Evolutionary conservation across 106 monocot genomes (phyloP).

Genomic region (Dendrobium nobile): DNA sequence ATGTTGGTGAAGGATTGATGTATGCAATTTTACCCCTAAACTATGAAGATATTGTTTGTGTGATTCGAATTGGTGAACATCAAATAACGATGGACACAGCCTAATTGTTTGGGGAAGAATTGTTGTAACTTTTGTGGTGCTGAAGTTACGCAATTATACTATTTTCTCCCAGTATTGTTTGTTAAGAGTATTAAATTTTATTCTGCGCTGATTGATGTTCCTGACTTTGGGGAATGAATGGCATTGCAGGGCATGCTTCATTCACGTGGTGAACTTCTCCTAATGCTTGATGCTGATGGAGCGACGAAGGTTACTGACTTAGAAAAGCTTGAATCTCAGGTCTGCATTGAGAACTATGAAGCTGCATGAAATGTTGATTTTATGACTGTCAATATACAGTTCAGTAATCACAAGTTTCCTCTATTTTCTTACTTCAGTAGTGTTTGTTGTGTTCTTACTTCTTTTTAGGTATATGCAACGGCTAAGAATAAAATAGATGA

Average conservation of each 20-base stretch:
- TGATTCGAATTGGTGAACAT: not conserved
- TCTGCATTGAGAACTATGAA: constrained; percentile 6
- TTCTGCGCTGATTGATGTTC: constrained; percentile 24
- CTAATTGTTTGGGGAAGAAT: not conserved
- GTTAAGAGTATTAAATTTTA: not conserved
- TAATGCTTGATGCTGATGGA: constrained; percentile 99
- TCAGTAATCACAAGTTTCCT: not conserved
- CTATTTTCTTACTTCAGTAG: too few species aligned
- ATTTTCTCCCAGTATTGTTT: not conserved
- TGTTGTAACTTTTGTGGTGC: not conserved
- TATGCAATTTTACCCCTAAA: not conserved
- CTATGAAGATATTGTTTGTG: not conserved
- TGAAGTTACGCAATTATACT: not conserved
- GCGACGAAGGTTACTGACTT: constrained; percentile 93
- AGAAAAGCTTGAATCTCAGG: constrained; percentile 93
- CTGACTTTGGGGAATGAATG: constrained; percentile 29
- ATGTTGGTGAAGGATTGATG: constrained; percentile 18
- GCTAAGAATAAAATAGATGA: constrained; percentile 32
- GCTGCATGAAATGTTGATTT: not conserved
- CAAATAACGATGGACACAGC: not conserved
- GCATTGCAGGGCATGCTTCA: constrained; percentile 90
- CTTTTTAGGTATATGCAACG: constrained; percentile 39
- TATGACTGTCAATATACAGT: not conserved
- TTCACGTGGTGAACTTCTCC: constrained; percentile 84
- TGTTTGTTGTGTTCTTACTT: not conserved